Evolutionary conservation across 1,284 basidiomycete species (phyloP).

Genomic region (Phlebopus sp.): DNA sequence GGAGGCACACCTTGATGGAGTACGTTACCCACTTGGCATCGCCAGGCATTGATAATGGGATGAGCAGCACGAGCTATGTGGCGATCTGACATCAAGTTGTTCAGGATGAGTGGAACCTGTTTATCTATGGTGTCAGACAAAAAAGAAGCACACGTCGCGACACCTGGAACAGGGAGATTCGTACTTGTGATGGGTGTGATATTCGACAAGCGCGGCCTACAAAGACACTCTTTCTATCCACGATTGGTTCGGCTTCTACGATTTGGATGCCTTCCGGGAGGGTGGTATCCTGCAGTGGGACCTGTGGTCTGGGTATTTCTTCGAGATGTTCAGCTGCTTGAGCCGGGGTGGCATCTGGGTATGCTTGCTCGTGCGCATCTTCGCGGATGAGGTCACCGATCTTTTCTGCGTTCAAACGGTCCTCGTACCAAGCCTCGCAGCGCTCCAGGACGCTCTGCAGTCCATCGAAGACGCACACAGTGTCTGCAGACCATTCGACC

Average conservation of each 20-base stretch:
- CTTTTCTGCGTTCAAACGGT: slow-evolving; percentile 54
- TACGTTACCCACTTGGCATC: slow-evolving; percentile 63
- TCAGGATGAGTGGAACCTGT: slow-evolving; percentile 71
- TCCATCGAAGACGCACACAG: slow-evolving; percentile 87
- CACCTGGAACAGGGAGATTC: too few species aligned
- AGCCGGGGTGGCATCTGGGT: slow-evolving; percentile 8
- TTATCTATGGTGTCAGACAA: background rate
- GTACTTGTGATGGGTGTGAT: slow-evolving; percentile 72
- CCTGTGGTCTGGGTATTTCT: background rate
- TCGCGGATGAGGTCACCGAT: slow-evolving; percentile 58
- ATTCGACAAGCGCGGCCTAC: slow-evolving; percentile 81
- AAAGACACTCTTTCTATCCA: slow-evolving; percentile 81
- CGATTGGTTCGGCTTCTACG: slow-evolving; percentile 70
- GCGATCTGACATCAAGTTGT: slow-evolving; percentile 70
- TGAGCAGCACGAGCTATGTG: slow-evolving; percentile 79
- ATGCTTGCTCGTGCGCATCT: slow-evolving; percentile 37
- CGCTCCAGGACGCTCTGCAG: slow-evolving; percentile 73
- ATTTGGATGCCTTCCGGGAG: slow-evolving; percentile 66
- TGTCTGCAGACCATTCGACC: slow-evolving; percentile 70
- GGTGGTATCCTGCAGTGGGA: slow-evolving; percentile 17
- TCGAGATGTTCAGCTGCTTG: slow-evolving; percentile 2
- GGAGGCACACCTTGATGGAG: slow-evolving; percentile 66
- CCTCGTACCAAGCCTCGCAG: slow-evolving; percentile 70
- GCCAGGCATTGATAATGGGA: slow-evolving; percentile 88
- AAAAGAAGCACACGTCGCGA: background rate